Evolutionary conservation across 108 stramenopile species (phyloP).

Genomic region (Schizochytrium sp.): DNA sequence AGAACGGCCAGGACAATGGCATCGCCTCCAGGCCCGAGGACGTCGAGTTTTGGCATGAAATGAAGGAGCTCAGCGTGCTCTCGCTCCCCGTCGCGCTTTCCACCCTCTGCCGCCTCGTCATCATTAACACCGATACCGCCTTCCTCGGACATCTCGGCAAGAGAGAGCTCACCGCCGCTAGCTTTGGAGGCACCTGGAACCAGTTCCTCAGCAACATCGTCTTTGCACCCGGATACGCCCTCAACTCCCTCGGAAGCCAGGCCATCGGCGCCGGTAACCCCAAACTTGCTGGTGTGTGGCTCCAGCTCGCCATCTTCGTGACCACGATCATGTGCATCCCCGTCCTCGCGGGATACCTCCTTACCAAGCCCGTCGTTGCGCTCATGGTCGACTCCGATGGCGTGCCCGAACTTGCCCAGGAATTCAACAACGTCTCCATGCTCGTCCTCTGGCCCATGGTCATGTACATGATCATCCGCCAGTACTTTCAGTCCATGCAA

Average conservation of each 20-base stretch:
- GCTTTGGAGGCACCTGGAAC: not conserved
- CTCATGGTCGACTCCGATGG: not conserved
- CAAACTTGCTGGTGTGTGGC: slow-evolving; percentile 24
- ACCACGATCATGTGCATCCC: slow-evolving; percentile 16
- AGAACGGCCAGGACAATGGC: not conserved
- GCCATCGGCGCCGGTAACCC: slow-evolving; percentile 28
- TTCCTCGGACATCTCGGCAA: slow-evolving; percentile 10
- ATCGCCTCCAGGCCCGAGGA: not conserved
- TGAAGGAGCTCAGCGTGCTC: slow-evolving; percentile 12
- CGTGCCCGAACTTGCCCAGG: not conserved
- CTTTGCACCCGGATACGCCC: slow-evolving; percentile 20
- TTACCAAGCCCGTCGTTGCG: not conserved
- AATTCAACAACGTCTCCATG: slow-evolving; percentile 2
- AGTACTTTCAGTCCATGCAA: slow-evolving; percentile 18
- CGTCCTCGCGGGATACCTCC: slow-evolving; percentile 11
- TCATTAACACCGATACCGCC: slow-evolving; percentile 12
- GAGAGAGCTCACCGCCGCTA: not conserved
- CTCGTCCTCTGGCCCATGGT: slow-evolving; percentile 3
- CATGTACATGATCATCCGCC: slow-evolving; percentile 19
- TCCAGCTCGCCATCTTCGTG: slow-evolving; percentile 3
- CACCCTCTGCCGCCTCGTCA: not conserved
- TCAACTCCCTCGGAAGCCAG: slow-evolving; percentile 17
- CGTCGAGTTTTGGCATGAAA: not conserved
- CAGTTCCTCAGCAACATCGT: not conserved
- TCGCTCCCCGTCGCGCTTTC: not conserved